phyloP scores from a whole-genome alignment of 2,329 filamentous ascomycete genomes.

The Botrytis sinoallii region DNA sequence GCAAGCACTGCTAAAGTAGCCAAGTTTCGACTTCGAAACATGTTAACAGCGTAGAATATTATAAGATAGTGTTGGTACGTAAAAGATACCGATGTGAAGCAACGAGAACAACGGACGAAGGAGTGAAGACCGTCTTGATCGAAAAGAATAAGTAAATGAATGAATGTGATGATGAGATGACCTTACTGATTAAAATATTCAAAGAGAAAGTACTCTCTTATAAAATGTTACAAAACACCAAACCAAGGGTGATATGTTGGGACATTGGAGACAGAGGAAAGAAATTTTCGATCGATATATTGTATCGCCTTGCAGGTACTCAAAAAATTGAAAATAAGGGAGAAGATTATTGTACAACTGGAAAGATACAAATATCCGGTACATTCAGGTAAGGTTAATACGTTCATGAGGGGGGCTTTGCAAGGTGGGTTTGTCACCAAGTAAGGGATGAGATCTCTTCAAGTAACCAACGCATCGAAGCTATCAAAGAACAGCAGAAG shows the following conservation, averaged over 20 bases:
- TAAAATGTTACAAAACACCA: neutral
- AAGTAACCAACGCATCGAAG: neutral
- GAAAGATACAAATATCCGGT: neutral
- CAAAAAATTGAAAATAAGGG: neutral
- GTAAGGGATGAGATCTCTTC: neutral
- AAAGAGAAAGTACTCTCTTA: neutral
- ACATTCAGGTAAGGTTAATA: neutral
- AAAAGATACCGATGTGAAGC: neutral
- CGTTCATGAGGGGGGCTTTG: neutral
- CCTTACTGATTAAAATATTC: neutral
- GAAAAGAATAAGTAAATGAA: neutral
- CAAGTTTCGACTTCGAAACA: conserved; percentile 16
- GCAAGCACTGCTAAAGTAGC: conserved; percentile 15
- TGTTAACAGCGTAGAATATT: neutral
- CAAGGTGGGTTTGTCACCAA: neutral
- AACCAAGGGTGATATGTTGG: neutral
- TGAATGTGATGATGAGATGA: conserved; percentile 6
- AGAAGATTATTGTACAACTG: neutral
- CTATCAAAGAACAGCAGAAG: neutral
- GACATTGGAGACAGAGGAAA: neutral
- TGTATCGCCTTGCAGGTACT: conserved; percentile 21
- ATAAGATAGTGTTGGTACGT: neutral
- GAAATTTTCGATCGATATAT: conserved; percentile 15
- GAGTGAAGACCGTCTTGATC: conserved; percentile 17
- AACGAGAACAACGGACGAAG: conserved; percentile 8